Evolutionary conservation across 306 rosid genomes (phyloP).

Genomic region (Cucumis cinereus): DNA sequence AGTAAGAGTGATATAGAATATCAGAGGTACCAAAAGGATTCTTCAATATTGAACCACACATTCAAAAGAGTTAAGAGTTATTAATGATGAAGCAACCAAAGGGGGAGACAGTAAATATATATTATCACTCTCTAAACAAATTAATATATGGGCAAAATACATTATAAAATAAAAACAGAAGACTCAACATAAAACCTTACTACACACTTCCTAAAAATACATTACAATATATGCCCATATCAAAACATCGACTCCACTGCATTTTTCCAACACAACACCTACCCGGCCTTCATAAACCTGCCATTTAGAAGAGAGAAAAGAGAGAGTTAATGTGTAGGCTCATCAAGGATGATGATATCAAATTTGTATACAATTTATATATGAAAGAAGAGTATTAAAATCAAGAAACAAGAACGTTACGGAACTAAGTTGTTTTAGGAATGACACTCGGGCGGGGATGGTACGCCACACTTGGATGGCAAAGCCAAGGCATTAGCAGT

Average conservation of each 20-base stretch:
- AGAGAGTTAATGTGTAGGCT: too few species aligned
- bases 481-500: constrained; percentile 42
- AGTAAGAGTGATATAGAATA: too few species aligned
- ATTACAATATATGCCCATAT: neutral
- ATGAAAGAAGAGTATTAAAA: too few species aligned
- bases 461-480: constrained; percentile 46
- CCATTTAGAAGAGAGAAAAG: neutral
- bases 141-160: neutral
- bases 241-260: neutral
- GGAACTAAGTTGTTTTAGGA: neutral
- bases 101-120: neutral
- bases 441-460: neutral
- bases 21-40: too few species aligned
- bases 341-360: too few species aligned
- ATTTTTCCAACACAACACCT: neutral
- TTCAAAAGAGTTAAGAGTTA: too few species aligned
- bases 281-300: neutral
- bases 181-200: neutral
- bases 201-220: neutral
- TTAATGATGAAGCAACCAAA: neutral
- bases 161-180: too few species aligned
- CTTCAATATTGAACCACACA: too few species aligned
- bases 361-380: too few species aligned
- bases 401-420: neutral
- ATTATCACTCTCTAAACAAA: neutral